Base-by-base conservation (phyloP, 768 basidiomycete species). In the Candolleomyces aberdarensis region DNA sequence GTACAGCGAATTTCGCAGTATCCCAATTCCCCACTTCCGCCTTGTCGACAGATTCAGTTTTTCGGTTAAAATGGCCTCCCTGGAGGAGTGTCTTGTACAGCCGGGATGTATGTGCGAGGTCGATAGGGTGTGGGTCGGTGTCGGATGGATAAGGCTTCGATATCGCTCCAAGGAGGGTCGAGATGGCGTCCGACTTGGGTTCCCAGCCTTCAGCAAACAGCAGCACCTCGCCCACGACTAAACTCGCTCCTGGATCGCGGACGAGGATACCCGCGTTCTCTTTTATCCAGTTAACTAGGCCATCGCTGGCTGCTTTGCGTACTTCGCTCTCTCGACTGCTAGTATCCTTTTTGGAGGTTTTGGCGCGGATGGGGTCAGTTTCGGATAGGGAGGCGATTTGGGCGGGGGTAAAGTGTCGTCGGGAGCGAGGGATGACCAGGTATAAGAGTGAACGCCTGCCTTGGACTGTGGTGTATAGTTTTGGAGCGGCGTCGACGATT, bases 11-110 rank as follows among this genome's bases (percentile, higher is more conserved):
- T 1, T 72, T 73, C 1, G 72, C 69, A 0, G 87, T 75, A 19
- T 87, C 84, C 80, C 88, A 94, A 11, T 67, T 64, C 0, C 62
- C 44, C 1, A 71, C 64, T 2, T 80, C 66, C 2, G 36, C 36
- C 1, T 2, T 7, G 36, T 83, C 80, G 41, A 96, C 76, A 2
- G 80, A 63, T 20, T 80, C 79, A 2, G 85, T 81, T 0, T 81
- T 70, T 36, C 85, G 87, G 62, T 85, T 86, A 74, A 87, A 97
- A 70, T 96, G 94, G 0, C 95, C 95, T 5, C 95, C 95, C 69
- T 96, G 93, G 1, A 97, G 80, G 6, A 97, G 84, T 6, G 86
- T 86, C 71, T 97, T 97, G 81, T 93, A 96, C 53, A 95, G 69
- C 44, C 95, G 83, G 3, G 91, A 88, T 0, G 88, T 84, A 66